Evolutionary conservation across 2,329 filamentous ascomycete species (phyloP).

Genomic region (Pseudogymnoascus sp.): DNA sequence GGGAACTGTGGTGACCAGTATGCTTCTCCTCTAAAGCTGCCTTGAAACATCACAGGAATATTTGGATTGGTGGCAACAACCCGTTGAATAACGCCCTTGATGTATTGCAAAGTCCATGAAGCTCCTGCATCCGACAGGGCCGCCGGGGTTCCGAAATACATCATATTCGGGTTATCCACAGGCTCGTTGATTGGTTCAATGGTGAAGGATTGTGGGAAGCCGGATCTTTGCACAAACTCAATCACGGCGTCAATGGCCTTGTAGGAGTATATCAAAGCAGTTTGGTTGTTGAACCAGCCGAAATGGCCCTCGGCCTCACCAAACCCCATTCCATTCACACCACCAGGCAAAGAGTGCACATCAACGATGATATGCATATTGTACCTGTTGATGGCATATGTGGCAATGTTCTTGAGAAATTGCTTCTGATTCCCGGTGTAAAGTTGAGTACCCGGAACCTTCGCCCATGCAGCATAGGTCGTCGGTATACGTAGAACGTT

Average conservation of each 20-base stretch:
- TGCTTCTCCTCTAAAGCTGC: slow-evolving; percentile 25
- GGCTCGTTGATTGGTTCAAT: slow-evolving; percentile 36
- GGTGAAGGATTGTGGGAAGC: slow-evolving; percentile 30
- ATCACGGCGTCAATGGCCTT: slow-evolving; percentile 30
- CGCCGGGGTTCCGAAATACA: slow-evolving; percentile 30
- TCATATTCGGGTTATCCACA: slow-evolving; percentile 29
- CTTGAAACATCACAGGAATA: slow-evolving; percentile 33
- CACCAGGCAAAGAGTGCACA: slow-evolving; percentile 23
- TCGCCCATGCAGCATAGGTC: slow-evolving; percentile 34
- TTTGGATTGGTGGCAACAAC: slow-evolving; percentile 27
- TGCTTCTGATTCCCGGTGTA: slow-evolving; percentile 31
- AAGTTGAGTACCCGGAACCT: slow-evolving; percentile 30
- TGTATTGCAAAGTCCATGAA: slow-evolving; percentile 32
- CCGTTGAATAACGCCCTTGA: slow-evolving; percentile 27
- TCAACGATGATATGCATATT: slow-evolving; percentile 34
- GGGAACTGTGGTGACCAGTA: slow-evolving; percentile 29
- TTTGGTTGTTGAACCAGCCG: slow-evolving; percentile 34
- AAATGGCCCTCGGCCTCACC: slow-evolving; percentile 31
- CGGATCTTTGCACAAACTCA: slow-evolving; percentile 29
- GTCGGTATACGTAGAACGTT: slow-evolving; percentile 34
- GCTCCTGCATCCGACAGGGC: slow-evolving; percentile 28
- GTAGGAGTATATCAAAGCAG: slow-evolving; percentile 31
- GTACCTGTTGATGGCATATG: slow-evolving; percentile 32
- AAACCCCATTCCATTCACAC: slow-evolving; percentile 28
- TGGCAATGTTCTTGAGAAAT: slow-evolving; percentile 29